Percentiles rank a stretch among this genome's conserved stretches.
Evolutionary conservation across 2,329 filamentous ascomycete genomes (phyloP).

Genomic region (Beauveria caledonica): DNA sequence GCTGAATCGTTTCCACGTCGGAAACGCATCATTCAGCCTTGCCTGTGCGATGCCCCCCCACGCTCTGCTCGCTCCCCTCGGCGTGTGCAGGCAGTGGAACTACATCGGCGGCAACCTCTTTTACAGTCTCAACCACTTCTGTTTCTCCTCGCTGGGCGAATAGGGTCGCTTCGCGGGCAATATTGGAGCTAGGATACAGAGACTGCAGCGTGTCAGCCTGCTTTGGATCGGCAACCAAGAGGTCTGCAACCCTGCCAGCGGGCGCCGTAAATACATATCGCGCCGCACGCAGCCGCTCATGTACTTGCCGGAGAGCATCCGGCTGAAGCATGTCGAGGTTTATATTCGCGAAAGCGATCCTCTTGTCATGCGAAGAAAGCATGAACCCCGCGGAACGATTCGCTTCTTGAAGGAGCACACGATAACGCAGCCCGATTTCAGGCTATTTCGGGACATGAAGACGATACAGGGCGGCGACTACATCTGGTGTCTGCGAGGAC

Average conservation of each 20-base stretch:
- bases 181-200: slow-evolving; percentile 32
- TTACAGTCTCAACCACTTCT: slow-evolving; percentile 41
- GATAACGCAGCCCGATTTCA: slow-evolving; percentile 30
- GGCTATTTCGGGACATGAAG: slow-evolving; percentile 28
- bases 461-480: slow-evolving; percentile 38
- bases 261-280: slow-evolving; percentile 24
- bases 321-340: slow-evolving; percentile 33
- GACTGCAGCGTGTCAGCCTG: slow-evolving; percentile 37
- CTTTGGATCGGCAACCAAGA: slow-evolving; percentile 32
- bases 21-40: slow-evolving; percentile 21
- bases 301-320: slow-evolving; percentile 27
- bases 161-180: slow-evolving; percentile 37
- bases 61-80: slow-evolving; percentile 28
- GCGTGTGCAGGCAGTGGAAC: slow-evolving; percentile 32
- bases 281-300: slow-evolving; percentile 28
- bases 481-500: slow-evolving; percentile 34
- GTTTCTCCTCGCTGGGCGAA: slow-evolving; percentile 46
- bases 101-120: slow-evolving; percentile 35
- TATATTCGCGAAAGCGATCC: slow-evolving; percentile 31
- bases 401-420: slow-evolving; percentile 23
- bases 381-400: slow-evolving; percentile 24
- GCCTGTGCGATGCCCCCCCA: slow-evolving; percentile 26
- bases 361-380: slow-evolving; percentile 24
- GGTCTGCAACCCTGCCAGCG: slow-evolving; percentile 17
- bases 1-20: slow-evolving; percentile 33